Evolutionary conservation across 805 yeast species (phyloP).

Genomic region (Candida silvicultrix): DNA sequence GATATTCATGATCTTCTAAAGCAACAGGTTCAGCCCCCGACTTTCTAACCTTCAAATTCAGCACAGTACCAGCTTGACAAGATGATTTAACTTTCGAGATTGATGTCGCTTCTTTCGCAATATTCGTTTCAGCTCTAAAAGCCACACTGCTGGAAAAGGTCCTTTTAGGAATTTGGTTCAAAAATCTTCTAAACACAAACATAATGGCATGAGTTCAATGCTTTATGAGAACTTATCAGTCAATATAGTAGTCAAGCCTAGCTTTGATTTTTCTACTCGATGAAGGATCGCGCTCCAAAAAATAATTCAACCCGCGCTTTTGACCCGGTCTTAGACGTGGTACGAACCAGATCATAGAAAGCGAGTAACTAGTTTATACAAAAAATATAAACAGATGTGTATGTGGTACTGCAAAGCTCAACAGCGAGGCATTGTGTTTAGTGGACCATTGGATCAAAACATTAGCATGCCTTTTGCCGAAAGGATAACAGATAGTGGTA

Average conservation of each 20-base stretch:
- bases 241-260: no score
- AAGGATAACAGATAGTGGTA: background rate
- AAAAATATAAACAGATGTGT: background rate
- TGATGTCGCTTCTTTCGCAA: background rate
- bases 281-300: background rate
- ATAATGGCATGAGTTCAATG: no score
- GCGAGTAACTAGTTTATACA: no score
- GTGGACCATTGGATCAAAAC: background rate
- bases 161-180: background rate
- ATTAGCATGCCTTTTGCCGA: background rate
- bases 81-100: slow-evolving; percentile 30
- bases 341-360: background rate
- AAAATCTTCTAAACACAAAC: background rate
- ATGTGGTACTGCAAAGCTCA: no score
- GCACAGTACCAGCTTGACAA: slow-evolving; percentile 65
- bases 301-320: background rate
- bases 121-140: slow-evolving; percentile 1
- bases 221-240: no score
- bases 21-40: slow-evolving; percentile 87
- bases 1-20: slow-evolving; percentile 80
- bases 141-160: background rate
- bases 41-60: slow-evolving; percentile 69
- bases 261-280: background rate
- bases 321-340: background rate
- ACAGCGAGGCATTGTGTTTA: no score